Evolutionary conservation across 352 stramenopile species (phyloP), one percentile per base, ranked within the genome.

Genomic region (Saprolegnia parasitica): DNA sequence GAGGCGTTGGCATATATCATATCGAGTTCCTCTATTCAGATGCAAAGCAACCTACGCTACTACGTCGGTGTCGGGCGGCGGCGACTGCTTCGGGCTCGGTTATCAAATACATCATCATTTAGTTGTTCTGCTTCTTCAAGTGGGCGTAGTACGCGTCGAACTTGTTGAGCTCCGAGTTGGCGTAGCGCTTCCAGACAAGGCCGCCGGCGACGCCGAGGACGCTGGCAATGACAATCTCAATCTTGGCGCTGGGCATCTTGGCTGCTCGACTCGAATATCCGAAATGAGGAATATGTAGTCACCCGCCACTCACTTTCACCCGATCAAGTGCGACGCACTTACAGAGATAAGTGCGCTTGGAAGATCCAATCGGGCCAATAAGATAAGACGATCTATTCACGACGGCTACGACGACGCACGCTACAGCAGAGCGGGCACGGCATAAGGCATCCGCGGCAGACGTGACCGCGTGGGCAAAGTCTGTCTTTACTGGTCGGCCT

Each of bases 91-190:
- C 52, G 24, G 24, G 5, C 52, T 60, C 52, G 24, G 35, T 16
- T 60, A 55, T 60, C n/a, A 40, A n/a, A 60, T 60, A 35, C 24
- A 60, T 15, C 24, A 60, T 15, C 24, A 60, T 60, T 60, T 60
- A 60, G 52, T 60, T 60, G 52, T 35, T 65, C 37, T 76, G 76
- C 81, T 88, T 91, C 75, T 86, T 86, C 61, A 76, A 72, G 75
- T 95, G 77, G 75, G 91, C 80, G 81, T 95, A 95, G 79, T 80
- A 95, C 70, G 73, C 70, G 72, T 79, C 79, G 73, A 89, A 90
- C 75, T 81, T 81, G 74, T 87, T 83, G 67, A 95, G 72, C 75
- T 93, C 81, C 47, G 65, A 72, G 72, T 90, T 76, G 76, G 87
- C 89, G 50, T 68, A 88, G 71, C 78, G 77, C 77, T 89, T 84